phyloP scores from a whole-genome alignment of 192 early-diverging fungal species.

The Radiomyces spectabilis region DNA sequence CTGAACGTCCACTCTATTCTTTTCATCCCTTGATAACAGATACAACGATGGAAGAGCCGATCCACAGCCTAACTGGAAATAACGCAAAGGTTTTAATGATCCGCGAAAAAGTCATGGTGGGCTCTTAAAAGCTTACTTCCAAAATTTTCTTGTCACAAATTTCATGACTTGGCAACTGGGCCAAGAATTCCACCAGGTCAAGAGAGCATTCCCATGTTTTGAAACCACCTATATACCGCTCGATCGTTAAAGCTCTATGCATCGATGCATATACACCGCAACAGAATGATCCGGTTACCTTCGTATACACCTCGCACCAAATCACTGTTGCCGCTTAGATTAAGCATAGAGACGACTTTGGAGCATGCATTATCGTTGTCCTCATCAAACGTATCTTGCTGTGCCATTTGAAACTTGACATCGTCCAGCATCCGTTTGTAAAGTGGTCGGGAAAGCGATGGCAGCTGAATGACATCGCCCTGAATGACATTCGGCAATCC shows the following conservation, averaged over 20 bases:
- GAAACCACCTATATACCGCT: conserved; percentile 52
- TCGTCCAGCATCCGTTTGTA: conserved; percentile 73
- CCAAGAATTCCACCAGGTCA: conserved; percentile 73
- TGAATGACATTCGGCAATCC: conserved; percentile 18
- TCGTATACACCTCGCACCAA: conserved; percentile 89
- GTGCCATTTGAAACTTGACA: conserved; percentile 77
- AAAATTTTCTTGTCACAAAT: conserved; percentile 38
- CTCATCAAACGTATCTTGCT: conserved; percentile 58
- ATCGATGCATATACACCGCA: conserved; percentile 16
- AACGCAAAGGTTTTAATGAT: background rate
- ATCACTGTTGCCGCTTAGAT: conserved; percentile 53
- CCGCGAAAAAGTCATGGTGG: background rate
- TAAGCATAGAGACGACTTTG: conserved; percentile 28
- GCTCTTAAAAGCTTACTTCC: conserved; percentile 34
- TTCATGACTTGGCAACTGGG: conserved; percentile 26
- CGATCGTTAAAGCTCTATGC: background rate
- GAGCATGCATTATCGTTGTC: conserved; percentile 2
- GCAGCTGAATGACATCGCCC: conserved; percentile 18
- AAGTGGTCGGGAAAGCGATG: conserved; percentile 18
- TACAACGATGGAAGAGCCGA: conserved; percentile 81
- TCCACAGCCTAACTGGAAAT: conserved; percentile 79
- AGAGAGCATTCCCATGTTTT: conserved; percentile 97
- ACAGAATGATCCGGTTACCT: no score
- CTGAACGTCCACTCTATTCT: conserved; percentile 69
- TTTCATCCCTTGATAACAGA: conserved; percentile 44